Evolutionary conservation across 495 filamentous ascomycete species (phyloP), one percentile per base, ranked within the genome.

Genomic region (Aspergillus olivimuriae): DNA sequence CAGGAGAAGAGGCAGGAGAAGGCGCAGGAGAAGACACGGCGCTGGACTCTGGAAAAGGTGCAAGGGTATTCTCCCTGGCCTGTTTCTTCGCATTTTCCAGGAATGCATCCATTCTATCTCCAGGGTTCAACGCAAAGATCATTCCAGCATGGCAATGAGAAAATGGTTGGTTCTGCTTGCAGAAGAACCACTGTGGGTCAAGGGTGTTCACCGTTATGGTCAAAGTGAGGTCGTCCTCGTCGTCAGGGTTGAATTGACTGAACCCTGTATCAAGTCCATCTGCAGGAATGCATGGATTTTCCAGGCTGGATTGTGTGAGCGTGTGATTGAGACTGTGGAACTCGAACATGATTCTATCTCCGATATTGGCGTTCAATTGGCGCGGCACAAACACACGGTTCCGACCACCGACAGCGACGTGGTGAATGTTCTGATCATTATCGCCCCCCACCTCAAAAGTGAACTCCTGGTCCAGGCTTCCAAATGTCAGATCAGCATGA

Each of bases 81-180:
- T 21, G 7, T 11, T 21, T 39, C 19, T 8, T 26, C 9, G 43
- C 43, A 38, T 35, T 45, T 26, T 28, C 14, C 2, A 45, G 20
- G 11, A 45, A 45, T 3, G 21, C 2, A 9, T 45, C n/a, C 43
- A 45, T 45, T 11, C 15, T 30, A 12, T 45, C 34, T 14, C 43
- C 43, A 18, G 43, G 43, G 20, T 45, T 45, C 3, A 45, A 24
- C 9, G 33, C 43, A n/a, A 45, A 45, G n/a, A 45, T 24, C 34
- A 45, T 45, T 15, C 43, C 43, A 7, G 14, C 43, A 38, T 45
- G 43, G 21, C 43, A 45, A 19, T 45, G 34, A 38, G 43, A 38
- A n/a, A 16, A 38, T 2, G 43, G 43, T 3, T 16, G n/a, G 10
- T 18, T 16, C 16, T 45, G 43, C 20, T 45, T 38, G 34, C 43